These are phyloP conservation scores for Metschnikowia drakensbergensis DNA, from an alignment of 805 yeast species.

Conservation along the genomic window DNA sequence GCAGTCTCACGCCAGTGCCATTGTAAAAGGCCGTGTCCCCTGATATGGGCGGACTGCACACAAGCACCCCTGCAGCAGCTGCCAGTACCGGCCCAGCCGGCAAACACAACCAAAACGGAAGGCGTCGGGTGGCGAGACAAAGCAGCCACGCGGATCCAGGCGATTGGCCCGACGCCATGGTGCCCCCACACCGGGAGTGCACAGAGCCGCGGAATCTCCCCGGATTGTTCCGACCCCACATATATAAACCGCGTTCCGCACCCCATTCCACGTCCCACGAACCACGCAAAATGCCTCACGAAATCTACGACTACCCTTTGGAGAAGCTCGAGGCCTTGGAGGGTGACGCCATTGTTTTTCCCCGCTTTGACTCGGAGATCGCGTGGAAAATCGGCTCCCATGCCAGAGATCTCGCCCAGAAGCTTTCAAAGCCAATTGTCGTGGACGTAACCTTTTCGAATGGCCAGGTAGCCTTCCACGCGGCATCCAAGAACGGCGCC, in stretches of 20 bases:
- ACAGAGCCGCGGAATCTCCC: neutral
- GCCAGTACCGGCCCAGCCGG: no score
- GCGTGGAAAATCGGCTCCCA: constrained; percentile 47
- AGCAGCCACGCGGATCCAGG: no score
- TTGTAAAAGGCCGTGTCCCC: no score
- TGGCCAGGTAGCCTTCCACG: constrained; percentile 48
- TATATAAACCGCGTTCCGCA: neutral
- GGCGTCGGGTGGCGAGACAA: no score
- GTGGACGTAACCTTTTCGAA: constrained; percentile 45
- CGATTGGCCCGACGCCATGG: no score
- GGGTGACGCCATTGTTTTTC: constrained; percentile 19
- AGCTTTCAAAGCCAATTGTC: constrained; percentile 34
- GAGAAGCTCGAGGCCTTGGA: constrained; percentile 12
- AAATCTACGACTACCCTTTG: constrained; percentile 2
- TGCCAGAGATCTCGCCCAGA: constrained; percentile 35
- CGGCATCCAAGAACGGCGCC: constrained; percentile 35
- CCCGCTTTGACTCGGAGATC: constrained; percentile 28
- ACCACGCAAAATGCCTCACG: constrained; percentile 7
- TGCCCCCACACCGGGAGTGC: neutral
- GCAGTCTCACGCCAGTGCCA: no score
- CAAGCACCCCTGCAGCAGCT: no score
- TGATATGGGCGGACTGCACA: no score
- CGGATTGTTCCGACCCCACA: neutral
- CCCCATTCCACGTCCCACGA: neutral
- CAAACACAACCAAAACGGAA: no score